Evolutionary conservation across 208 protist species (phyloP), one percentile per base, ranked within the genome.

Genomic region (Wallacemonas sp.): DNA sequence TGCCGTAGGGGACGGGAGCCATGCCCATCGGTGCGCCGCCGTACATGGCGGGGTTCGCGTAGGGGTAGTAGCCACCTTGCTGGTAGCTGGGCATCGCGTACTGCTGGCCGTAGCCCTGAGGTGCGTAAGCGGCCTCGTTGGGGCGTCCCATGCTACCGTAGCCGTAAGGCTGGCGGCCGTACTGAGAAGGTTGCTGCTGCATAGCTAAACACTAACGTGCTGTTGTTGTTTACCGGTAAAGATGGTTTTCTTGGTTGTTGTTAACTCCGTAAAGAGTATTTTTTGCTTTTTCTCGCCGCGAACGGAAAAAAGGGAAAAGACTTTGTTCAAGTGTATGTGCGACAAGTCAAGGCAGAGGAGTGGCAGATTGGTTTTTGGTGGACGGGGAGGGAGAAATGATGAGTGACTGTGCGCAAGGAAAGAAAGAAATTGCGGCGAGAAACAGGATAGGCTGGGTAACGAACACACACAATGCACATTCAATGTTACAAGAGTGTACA

Each of bases 71-170:
- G 61, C 66, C 68, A 9, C 50, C 63, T 19, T 54, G 46, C 26
- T 54, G 46, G 46, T 62, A 57, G 45, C 61, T 69, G 41, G 60
- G 55, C 74, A 80, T 80, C 42, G 60, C 48, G 55, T 76, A 73
- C 30, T 60, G 44, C 44, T 68, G 70, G 38, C 55, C 63, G 66
- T 78, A 78, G 59, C 46, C 65, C 19, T 78, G 72, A 29, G 66
- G 60, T 36, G 72, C 52, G 58, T 70, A 54, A 6, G 46, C 46
- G 45, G 27, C 63, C 24, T 63, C 54, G 42, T 46, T 38, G 4
- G 59, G 66, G 17, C 62, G 66, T 36, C 37, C 58, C 67, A 69
- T 73, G 67, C 63, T 67, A 53, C 63, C 66, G 38, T 68, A 69
- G 19, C 50, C 52, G 58, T 78, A 78, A 15, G 72, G 21, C 13